Conservation (phyloP, 176 grass and related monocot genomes). For the Musa schizocarpa region DNA sequence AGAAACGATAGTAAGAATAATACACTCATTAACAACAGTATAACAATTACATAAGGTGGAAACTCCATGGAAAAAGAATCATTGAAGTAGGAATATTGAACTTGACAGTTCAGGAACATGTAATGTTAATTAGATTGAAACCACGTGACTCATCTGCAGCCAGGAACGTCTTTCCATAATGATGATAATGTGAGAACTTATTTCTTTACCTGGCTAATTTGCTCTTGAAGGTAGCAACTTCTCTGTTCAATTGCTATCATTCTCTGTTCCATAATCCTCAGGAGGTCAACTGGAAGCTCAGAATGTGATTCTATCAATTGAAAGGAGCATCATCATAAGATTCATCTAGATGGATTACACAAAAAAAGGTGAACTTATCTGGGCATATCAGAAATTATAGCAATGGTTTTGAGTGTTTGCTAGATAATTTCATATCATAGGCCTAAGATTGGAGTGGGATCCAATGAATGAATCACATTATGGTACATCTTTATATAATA, state of each 20-base stretch:
- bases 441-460: neutral
- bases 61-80: too few relatives aligned
- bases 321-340: neutral
- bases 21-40: too few relatives aligned
- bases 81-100: too few relatives aligned
- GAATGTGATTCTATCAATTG: constrained; percentile 34
- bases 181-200: neutral
- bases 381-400: neutral
- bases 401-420: too few relatives aligned
- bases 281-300: constrained; percentile 51
- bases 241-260: constrained; percentile 65
- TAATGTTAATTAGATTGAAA: too few relatives aligned
- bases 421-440: neutral
- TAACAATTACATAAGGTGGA: too few relatives aligned
- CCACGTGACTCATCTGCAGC: too few relatives aligned
- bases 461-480: neutral
- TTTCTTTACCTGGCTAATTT: constrained; percentile 67
- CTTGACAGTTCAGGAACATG: too few relatives aligned
- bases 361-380: neutral
- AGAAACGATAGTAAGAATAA: too few relatives aligned
- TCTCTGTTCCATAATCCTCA: constrained; percentile 67
- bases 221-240: constrained; percentile 44
- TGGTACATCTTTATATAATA: too few relatives aligned
- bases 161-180: too few relatives aligned
- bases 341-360: neutral